Conservation (phyloP, 2,329 filamentous ascomycete genomes). For the Penicillium vulpinum region DNA sequence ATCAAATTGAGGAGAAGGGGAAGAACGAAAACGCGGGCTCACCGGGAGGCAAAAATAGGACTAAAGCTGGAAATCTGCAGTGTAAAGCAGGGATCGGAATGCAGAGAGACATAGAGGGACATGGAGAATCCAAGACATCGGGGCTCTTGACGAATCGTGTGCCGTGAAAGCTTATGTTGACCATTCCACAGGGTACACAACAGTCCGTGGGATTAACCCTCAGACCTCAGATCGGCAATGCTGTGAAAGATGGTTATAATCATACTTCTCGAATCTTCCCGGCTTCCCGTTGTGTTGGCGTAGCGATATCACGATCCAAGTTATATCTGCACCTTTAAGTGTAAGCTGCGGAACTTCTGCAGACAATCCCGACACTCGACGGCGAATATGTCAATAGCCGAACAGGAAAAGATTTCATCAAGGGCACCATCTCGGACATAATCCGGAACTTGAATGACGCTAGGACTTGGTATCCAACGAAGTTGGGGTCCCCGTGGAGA, state of each 20-base stretch:
- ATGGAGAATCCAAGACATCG: background rate
- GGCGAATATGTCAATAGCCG: background rate
- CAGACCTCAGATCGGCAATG: background rate
- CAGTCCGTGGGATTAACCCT: background rate
- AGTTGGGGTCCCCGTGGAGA: slow-evolving; percentile 21
- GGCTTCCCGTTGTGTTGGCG: slow-evolving; percentile 16
- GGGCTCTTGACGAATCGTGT: background rate
- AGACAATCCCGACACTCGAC: slow-evolving; percentile 4
- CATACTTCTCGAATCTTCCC: slow-evolving; percentile 20
- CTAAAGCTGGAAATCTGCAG: background rate
- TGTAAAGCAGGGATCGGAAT: slow-evolving; percentile 1
- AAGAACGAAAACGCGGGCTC: slow-evolving; percentile 3
- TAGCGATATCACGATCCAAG: background rate
- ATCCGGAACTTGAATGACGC: slow-evolving; percentile 8
- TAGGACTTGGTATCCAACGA: background rate
- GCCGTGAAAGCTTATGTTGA: background rate
- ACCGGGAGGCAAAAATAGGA: slow-evolving; percentile 15
- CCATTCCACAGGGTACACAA: background rate
- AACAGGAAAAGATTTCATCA: background rate
- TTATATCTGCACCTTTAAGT: too few species aligned
- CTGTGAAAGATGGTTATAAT: background rate
- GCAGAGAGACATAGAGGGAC: background rate
- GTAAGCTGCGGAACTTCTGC: slow-evolving; percentile 4
- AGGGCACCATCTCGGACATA: slow-evolving; percentile 10
- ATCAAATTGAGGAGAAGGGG: background rate